phyloP scores from a whole-genome alignment of 495 filamentous ascomycete species.

The Penicillium salamii region DNA sequence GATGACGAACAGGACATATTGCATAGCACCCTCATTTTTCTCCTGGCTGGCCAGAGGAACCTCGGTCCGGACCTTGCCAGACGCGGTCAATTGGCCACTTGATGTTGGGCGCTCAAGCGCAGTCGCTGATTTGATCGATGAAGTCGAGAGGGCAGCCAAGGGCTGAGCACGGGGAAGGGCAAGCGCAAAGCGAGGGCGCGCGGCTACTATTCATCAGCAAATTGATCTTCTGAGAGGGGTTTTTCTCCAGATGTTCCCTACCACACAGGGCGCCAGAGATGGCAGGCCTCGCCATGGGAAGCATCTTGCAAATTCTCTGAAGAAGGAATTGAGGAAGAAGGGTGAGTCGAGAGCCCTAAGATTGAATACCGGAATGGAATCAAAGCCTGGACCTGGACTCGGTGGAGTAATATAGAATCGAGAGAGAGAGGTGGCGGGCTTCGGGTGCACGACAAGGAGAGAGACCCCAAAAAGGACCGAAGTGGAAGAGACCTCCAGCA shows the following conservation, averaged over 20 bases:
- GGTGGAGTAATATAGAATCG: background rate
- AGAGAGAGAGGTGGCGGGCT: slow-evolving; percentile 19
- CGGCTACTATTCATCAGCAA: slow-evolving; percentile 20
- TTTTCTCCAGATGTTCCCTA: slow-evolving; percentile 10
- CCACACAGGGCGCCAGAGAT: slow-evolving; percentile 31
- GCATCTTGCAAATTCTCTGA: slow-evolving; percentile 19
- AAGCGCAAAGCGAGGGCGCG: slow-evolving; percentile 26
- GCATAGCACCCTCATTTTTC: slow-evolving; percentile 88
- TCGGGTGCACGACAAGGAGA: slow-evolving; percentile 16
- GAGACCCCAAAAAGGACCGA: slow-evolving; percentile 15
- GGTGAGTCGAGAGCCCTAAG: background rate
- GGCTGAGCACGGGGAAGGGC: slow-evolving; percentile 26
- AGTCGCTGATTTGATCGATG: slow-evolving; percentile 41
- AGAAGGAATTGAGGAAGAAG: background rate
- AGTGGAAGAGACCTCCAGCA: slow-evolving; percentile 12
- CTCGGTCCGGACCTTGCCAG: slow-evolving; percentile 60
- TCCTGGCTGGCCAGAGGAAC: slow-evolving; percentile 89
- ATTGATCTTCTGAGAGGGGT: background rate
- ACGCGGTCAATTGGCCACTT: slow-evolving; percentile 39
- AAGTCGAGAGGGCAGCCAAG: slow-evolving; percentile 39
- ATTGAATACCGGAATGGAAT: slow-evolving; percentile 1
- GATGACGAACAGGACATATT: slow-evolving; percentile 89
- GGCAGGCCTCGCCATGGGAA: slow-evolving; percentile 30
- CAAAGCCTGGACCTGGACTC: slow-evolving; percentile 6
- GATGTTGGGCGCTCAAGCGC: slow-evolving; percentile 46